phyloP scores from a whole-genome alignment of 1,284 basidiomycete species.

The Moesziomyces globuligerus region DNA sequence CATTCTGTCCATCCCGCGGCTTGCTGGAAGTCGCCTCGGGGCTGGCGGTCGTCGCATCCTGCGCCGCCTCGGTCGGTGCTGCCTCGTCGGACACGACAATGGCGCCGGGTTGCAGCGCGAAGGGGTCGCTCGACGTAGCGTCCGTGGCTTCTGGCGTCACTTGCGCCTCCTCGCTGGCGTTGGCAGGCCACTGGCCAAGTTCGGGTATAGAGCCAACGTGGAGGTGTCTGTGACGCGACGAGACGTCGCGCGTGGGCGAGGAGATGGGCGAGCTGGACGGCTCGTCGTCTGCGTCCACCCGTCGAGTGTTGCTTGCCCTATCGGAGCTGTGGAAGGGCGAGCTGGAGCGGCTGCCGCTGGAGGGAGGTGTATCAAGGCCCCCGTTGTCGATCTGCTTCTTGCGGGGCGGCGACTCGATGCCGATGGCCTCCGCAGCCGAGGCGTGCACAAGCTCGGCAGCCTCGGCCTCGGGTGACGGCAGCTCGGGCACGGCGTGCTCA shows the following conservation, averaged over 20 bases:
- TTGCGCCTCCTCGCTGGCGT: background rate
- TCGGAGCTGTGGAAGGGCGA: slow-evolving; percentile 38
- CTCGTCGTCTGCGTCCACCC: slow-evolving; percentile 21
- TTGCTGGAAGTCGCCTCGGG: slow-evolving; percentile 2
- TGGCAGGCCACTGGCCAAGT: slow-evolving; percentile 2
- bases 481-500: background rate
- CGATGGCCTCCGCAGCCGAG: slow-evolving; percentile 7
- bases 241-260: slow-evolving; percentile 45
- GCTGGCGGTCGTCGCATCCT: background rate
- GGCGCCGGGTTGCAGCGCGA: background rate
- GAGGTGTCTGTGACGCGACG: slow-evolving; percentile 18
- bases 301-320: slow-evolving; percentile 11
- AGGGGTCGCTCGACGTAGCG: background rate
- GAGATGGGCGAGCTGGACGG: slow-evolving; percentile 49
- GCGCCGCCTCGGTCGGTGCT: background rate
- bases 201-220: slow-evolving; percentile 9
- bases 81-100: background rate
- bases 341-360: slow-evolving; percentile 42
- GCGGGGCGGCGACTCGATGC: slow-evolving; percentile 42
- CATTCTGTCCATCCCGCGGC: slow-evolving; percentile 5
- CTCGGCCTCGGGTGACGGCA: background rate
- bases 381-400: slow-evolving; percentile 35
- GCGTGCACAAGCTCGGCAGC: slow-evolving; percentile 1
- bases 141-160: background rate
- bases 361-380: slow-evolving; percentile 48